Evolutionary conservation across 345 rosid species (phyloP), one percentile per base, ranked within the genome.

Genomic region (Populus davidiana): DNA sequence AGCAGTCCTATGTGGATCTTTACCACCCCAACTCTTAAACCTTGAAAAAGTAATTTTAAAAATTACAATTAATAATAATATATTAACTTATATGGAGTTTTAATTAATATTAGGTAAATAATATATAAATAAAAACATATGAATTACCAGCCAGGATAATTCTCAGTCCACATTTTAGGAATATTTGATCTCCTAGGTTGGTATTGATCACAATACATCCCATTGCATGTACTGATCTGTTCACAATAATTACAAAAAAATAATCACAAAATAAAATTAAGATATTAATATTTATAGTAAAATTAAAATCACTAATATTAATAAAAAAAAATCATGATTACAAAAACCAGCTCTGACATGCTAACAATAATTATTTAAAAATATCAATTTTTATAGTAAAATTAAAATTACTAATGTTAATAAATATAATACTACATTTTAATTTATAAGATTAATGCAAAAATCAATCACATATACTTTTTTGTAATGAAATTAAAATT

Each of bases 151-250:
- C 94, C 94, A 5, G 90, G 87, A 94, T 90, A 91, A 66, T 89
- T 90, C 75, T 91, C 96, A 18, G 92, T 86, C 93, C 93, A 91
- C 70, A 90, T 84, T 56, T 90, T 89, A 5, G 92, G 94, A 25
- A 77, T 83, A 18, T 71, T 80, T 1, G 87, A 78, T 43, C 78
- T 68, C 7, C 59, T 83, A 0, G 88, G 92, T 10, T 79, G 74
- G 69, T 70, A 88, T 13, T 76, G 33, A 67, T 90, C 89, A 71
- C 91, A 87, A 38, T 92, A 90, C 77, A 78, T 90, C 0, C 91
- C 91, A 75, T 89, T 89, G 76, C 90, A 86, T 5, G 92, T 81
- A 56, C 85, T 83, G 8, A 89, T 73, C 96, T 91, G 70, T 59
- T 2, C 4, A 31, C 11, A 5, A 2, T 23, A 50, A 69, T 14